Base-by-base conservation (phyloP, 1,284 basidiomycete genomes). In the Irpex rosettiformis region DNA sequence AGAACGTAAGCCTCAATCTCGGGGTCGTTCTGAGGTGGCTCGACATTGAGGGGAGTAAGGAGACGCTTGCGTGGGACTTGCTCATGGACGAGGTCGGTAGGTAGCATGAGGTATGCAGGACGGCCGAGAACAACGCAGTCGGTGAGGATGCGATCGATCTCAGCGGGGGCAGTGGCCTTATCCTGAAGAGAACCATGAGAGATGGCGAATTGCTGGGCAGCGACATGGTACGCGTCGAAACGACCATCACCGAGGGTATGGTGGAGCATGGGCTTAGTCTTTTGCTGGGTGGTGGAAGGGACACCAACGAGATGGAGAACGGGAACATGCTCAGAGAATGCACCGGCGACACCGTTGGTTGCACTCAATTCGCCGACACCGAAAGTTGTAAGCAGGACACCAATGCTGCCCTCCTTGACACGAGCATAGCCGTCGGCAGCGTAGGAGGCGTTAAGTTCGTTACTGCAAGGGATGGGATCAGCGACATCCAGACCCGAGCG, bases 381-480 rank as follows among this genome's bases (percentile, higher is more conserved):
- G 65, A 94, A 96, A 1, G 89, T 91, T n/a, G 90, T 92, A 22
- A 86, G 74, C 5, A 94, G 70, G 6, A 88, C 91, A 51, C 91
- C 91, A 54, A 94, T 74, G 56, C 84, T 83, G 57, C 83, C 75
- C 48, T 82, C 83, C 66, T 93, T 93, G 54, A 94, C 86, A 56
- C 95, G 85, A 28, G 95, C 91, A 69, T 97, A 97, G 21, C 95
- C 96, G 69, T 98, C 95, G 0, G 92, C 92, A n/a, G 94, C 94
- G 71, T 97, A 97, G 0, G 93, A 79, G 0, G 91, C 89, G 64
- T 94, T 93, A 54, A 95, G 79, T 71, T 95, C 93, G 65, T 95
- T 94, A 66, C 91, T 91, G 27, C 22, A 51, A 25, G 30, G 52
- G 10, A 16, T 43, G n/a, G n/a, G 54, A 52, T 8, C 18, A 10